These are phyloP conservation scores for Ceratocystis harringtonii DNA, from an alignment of 2,329 filamentous ascomycete genomes.

Conservation along the genomic window DNA sequence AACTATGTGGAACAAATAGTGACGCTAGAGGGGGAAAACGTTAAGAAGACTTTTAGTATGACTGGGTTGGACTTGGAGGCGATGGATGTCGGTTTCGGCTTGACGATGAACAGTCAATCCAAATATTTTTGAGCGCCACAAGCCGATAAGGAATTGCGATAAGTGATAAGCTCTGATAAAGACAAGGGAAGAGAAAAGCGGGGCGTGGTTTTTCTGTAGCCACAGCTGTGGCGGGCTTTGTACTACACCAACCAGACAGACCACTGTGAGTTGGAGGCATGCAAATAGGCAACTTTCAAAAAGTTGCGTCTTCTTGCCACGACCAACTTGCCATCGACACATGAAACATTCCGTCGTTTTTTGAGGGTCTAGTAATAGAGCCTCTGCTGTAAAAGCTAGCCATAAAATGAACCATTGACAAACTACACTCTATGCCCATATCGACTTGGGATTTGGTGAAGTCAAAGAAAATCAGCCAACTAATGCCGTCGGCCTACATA, in stretches of 20 bases:
- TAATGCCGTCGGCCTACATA: too few relatives aligned
- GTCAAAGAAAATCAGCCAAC: too few relatives aligned
- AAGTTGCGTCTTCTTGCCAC: too few relatives aligned
- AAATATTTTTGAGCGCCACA: conserved; percentile 16
- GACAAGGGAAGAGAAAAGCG: conserved; percentile 1
- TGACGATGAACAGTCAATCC: neutral
- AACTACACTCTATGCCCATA: too few relatives aligned
- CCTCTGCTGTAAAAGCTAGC: too few relatives aligned
- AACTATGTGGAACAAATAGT: neutral
- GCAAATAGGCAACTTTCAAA: too few relatives aligned
- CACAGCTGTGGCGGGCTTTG: neutral
- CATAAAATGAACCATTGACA: too few relatives aligned
- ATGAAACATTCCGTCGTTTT: too few relatives aligned
- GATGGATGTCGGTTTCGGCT: neutral
- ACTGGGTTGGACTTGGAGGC: neutral
- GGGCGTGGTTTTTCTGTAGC: neutral
- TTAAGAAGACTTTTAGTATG: neutral
- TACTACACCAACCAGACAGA: neutral
- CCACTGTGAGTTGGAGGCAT: too few relatives aligned
- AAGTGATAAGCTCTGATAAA: neutral
- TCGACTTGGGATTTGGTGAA: too few relatives aligned
- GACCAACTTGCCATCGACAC: too few relatives aligned
- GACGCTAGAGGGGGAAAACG: neutral
- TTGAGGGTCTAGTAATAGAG: too few relatives aligned
- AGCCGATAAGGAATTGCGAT: neutral